Evolutionary conservation across 192 early-diverging fungal genomes (phyloP), one percentile per base, ranked within the genome.

Genomic region (Gonapodya prolifera): DNA sequence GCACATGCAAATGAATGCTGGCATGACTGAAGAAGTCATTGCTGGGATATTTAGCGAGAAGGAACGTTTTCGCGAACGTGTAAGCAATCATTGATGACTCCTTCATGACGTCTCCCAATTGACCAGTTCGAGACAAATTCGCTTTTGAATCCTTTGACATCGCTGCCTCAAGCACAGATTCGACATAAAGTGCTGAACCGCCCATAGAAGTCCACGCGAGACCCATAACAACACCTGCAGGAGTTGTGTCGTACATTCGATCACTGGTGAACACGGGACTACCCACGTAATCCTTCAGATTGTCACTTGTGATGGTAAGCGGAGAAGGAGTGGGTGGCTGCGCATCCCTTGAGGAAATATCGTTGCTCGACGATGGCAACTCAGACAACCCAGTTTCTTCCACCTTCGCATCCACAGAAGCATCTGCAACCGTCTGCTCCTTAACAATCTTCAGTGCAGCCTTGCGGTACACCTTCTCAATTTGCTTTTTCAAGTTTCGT

Each of bases 101-200:
- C 86, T 99, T 99, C 96, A 99, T 99, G 34, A 99, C 97, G 82
- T 97, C 96, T 69, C 97, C 97, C 81, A 99, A 86, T 84, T 99
- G 96, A 28, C 96, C 97, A 1, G 97, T 99, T 70, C 91, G 91
- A 75, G 91, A 86, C 73, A 99, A 88, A 2, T 86, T 83, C 2
- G 91, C 88, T 75, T 83, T 87, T 30, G 80, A 87, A 70, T 84
- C 86, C 28, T 86, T 84, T 23, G 82, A 78, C n/a, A 95, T 78
- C 8, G 86, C 83, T 1, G 92, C 90, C 71, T 97, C 94, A 0
- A 96, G 87, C 18, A 96, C 94, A 1, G 95, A 97, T 81, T 99
- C 97, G 75, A 98, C 94, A 81, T 96, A 99, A 0, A 99, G 85
- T 0, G 94, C 89, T 0, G 95, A 95, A 31, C 97, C 96, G 78